Conservation (phyloP, 2,329 filamentous ascomycete genomes). For the Calonectria ilicicola region DNA sequence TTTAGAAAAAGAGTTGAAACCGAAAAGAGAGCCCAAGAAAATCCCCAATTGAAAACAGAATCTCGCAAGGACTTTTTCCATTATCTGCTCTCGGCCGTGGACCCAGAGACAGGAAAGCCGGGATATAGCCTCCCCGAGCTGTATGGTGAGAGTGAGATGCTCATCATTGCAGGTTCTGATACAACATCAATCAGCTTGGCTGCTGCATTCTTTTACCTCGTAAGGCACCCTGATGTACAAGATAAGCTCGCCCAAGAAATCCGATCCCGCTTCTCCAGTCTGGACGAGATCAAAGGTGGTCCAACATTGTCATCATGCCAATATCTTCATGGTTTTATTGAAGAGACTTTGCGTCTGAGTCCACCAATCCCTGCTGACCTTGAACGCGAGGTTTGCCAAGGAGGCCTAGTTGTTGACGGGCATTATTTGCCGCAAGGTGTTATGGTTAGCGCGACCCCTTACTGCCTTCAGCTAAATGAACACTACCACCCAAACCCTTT, state of each 20-base stretch:
- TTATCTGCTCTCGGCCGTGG: conserved; percentile 33
- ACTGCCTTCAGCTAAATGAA: conserved; percentile 32
- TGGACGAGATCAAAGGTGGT: conserved; percentile 24
- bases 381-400: conserved; percentile 29
- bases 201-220: conserved; percentile 36
- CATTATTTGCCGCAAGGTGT: conserved; percentile 29
- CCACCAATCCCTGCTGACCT: conserved; percentile 35
- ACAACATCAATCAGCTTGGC: conserved; percentile 31
- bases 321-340: conserved; percentile 42
- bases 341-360: conserved; percentile 39
- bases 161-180: conserved; percentile 39
- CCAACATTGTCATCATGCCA: conserved; percentile 26
- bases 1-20: conserved; percentile 28
- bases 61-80: conserved; percentile 41
- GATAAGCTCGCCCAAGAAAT: conserved; percentile 28
- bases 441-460: conserved; percentile 23
- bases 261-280: conserved; percentile 14
- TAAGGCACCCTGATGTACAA: conserved; percentile 15
- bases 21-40: conserved; percentile 18
- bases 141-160: conserved; percentile 39
- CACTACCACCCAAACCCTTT: conserved; percentile 26
- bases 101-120: conserved; percentile 39
- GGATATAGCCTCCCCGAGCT: conserved; percentile 38
- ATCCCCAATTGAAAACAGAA: conserved; percentile 4
- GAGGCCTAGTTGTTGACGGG: conserved; percentile 29